Percentiles rank a stretch among this genome's conserved stretches.
These are phyloP conservation scores for Xylariaceae sp. DNA, from an alignment of 2,329 filamentous ascomycete genomes.

Conservation along the genomic window DNA sequence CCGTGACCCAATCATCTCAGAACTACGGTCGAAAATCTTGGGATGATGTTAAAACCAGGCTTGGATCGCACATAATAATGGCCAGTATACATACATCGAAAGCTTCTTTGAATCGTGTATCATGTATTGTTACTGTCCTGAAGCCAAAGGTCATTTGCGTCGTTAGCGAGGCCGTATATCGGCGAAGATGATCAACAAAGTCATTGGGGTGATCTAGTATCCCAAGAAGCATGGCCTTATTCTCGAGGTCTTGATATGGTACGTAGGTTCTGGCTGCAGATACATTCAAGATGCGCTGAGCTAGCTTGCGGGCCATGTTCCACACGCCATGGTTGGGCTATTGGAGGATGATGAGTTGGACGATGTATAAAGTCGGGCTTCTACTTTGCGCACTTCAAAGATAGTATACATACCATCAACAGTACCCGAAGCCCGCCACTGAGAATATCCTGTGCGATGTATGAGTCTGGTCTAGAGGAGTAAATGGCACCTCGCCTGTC, in stretches of 20 bases:
- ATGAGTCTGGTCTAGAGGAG: conserved; percentile 36
- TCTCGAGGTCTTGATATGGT: conserved; percentile 52
- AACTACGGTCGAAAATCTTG: too few relatives aligned
- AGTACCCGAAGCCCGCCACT: conserved; percentile 3
- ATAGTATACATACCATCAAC: conserved; percentile 14
- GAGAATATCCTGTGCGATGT: conserved; percentile 29
- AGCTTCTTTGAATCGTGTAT: too few relatives aligned
- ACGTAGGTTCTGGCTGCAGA: conserved; percentile 41
- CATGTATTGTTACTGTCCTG: too few relatives aligned
- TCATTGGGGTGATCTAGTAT: conserved; percentile 38
- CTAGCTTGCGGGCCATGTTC: conserved; percentile 29
- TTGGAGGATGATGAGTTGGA: not conserved
- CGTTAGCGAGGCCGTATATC: conserved; percentile 42
- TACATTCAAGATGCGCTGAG: conserved; percentile 42
- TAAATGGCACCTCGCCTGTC: conserved; percentile 47
- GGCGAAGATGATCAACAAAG: conserved; percentile 38
- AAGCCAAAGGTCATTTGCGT: conserved; percentile 46
- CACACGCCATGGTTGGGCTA: conserved; percentile 26
- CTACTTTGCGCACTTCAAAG: too few relatives aligned
- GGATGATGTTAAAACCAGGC: too few relatives aligned
- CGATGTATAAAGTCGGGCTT: too few relatives aligned
- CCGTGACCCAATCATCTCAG: too few relatives aligned
- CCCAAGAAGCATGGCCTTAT: conserved; percentile 45
- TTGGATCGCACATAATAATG: too few relatives aligned
- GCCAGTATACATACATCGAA: too few relatives aligned